Evolutionary conservation across 148 eudicot species (phyloP).

Genomic region (Amaranthus cruentus): DNA sequence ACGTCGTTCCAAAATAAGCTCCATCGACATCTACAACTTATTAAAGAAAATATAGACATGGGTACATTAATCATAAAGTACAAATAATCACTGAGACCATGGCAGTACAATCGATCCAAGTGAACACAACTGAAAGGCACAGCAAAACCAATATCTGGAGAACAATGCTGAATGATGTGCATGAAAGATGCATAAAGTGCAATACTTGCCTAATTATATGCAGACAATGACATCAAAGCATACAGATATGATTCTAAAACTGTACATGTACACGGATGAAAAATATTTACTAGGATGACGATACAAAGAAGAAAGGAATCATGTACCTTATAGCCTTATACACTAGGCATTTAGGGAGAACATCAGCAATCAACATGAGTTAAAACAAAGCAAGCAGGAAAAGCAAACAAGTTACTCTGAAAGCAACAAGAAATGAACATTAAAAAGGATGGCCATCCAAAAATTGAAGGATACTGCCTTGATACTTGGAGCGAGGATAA

Average conservation of each 20-base stretch:
- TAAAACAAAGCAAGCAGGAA: background rate
- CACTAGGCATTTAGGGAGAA: slow-evolving; percentile 1
- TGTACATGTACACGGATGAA: background rate
- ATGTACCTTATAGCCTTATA: background rate
- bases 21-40: slow-evolving; percentile 54
- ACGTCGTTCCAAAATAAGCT: slow-evolving; percentile 65
- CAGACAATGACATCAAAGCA: background rate
- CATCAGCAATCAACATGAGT: background rate
- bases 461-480: slow-evolving; percentile 74
- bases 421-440: background rate
- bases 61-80: no score
- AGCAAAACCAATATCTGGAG: background rate
- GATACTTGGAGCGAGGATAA: slow-evolving; percentile 70
- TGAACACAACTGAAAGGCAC: background rate
- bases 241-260: background rate
- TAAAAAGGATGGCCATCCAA: background rate
- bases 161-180: background rate
- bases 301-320: background rate
- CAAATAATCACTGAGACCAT: no score
- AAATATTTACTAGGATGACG: background rate
- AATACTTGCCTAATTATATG: no score
- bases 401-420: background rate
- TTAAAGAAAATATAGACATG: slow-evolving; percentile 26
- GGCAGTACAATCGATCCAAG: background rate
- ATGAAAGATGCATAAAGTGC: no score